Base-by-base conservation (phyloP, 2,329 filamentous ascomycete genomes). In the Metarhizium album region DNA sequence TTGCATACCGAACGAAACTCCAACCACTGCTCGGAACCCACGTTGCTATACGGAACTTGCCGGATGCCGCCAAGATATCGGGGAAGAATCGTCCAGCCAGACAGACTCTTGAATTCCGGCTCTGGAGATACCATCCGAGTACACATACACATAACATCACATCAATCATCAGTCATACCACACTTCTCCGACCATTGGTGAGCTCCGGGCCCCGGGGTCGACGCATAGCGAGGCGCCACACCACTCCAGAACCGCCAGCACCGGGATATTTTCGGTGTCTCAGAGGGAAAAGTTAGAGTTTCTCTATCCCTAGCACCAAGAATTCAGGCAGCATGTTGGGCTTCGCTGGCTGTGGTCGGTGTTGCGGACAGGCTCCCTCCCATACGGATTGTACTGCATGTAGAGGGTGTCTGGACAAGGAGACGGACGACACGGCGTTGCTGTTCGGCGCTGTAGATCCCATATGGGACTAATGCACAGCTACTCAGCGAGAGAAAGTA, bases 151-250 rank as follows among this genome's bases (percentile, higher is more conserved):
- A 18, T 13, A 2, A 9, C n/a, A 37, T 22, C 31, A 5, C 11
- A 42, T 24, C 22, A 4, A 29, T 37, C 11, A 16, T 29, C 47
- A 29, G 24, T 33, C n/a, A 43, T 23, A 13, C 18, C 18, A 33
- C 37, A 20, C 22, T 16, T 20, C n/a, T 42, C 27, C 37, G 27
- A 43, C n/a, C 13, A 27, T 9, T 3, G 16, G 22, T 27, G 37
- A 31, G n/a, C n/a, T n/a, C n/a, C 5, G 27, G 27, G 7, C 24
- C 33, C 14, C 23, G 11, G 23, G 6, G 45, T 38, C 45, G 18
- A 20, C 48, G 48, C 29, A 50, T 50, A 18, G 48, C 33, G 22
- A 31, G 20, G 42, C 48, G 48, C 48, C 42, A 50, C 48, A 49
- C 40, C 20, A 5, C 38, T 23, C n/a, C 23, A 49, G 47, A 5